Evolutionary conservation across 495 filamentous ascomycete species (phyloP).

Genomic region (Aspergillus leporis): DNA sequence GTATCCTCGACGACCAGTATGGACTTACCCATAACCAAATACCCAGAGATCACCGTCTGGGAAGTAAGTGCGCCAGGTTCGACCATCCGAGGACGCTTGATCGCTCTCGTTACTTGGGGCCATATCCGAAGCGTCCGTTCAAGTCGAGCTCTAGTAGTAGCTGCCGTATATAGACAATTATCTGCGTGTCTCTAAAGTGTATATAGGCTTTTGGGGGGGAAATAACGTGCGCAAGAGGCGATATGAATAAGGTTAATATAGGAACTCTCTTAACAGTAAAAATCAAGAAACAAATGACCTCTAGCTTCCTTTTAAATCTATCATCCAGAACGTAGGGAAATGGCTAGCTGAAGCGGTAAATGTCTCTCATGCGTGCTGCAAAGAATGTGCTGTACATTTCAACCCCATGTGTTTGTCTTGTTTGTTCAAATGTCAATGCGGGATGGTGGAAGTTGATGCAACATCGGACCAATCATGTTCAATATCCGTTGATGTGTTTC

Average conservation of each 20-base stretch:
- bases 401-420: slow-evolving; percentile 3
- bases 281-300: background rate
- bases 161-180: background rate
- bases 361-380: background rate
- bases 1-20: background rate
- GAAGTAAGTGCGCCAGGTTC: slow-evolving; percentile 46
- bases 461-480: slow-evolving; percentile 4
- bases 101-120: slow-evolving; percentile 20
- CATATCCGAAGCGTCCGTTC: background rate
- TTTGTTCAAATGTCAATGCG: slow-evolving; percentile 3
- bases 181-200: background rate
- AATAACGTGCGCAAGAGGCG: background rate
- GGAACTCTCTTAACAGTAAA: background rate
- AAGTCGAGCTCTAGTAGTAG: background rate
- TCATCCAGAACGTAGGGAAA: background rate
- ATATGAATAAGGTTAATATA: background rate
- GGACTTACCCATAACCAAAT: slow-evolving; percentile 83
- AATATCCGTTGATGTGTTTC: background rate
- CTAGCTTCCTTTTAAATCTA: background rate
- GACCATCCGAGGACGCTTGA: slow-evolving; percentile 33
- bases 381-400: slow-evolving; percentile 3
- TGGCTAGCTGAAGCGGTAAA: background rate
- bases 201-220: background rate
- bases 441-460: slow-evolving; percentile 11
- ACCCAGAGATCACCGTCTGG: slow-evolving; percentile 73